Evolutionary conservation across 257 asterid species (phyloP), one percentile per base, ranked within the genome.

Genomic region (Sherardia arvensis): DNA sequence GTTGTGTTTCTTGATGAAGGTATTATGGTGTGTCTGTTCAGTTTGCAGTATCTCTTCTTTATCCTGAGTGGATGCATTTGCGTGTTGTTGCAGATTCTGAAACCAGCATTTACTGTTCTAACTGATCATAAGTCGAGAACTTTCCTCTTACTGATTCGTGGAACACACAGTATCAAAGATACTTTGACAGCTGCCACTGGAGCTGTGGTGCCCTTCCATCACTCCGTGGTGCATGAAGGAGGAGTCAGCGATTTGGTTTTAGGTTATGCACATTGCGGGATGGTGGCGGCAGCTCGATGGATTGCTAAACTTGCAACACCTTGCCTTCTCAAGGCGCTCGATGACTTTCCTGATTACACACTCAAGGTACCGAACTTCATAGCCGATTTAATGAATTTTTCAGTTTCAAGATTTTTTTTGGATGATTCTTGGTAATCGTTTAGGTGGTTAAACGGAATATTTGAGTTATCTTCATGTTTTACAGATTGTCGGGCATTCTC

Each of bases 211-310:
- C 99, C 99, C 7, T 93, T 93, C 71, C 99, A 93, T 84, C 99
- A 93, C 72, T 73, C 97, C 1, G 88, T 93, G 60, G 87, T 93
- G 67, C 82, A 80, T 43, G 97, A 82, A 67, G 95, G 94, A 69
- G 99, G 99, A 56, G 90, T 93, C 47, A 85, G 87, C 83, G 79
- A 93, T 78, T 78, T 93, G 78, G 95, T 87, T 69, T 81, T 93
- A 66, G 99, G 99, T 55, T 93, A 93, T 72, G 99, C 99, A 3
- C 99, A 93, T 72, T 80, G 99, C 72, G 99, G 99, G 61, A 93
- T 93, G 99, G 99, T 87, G 72, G 99, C 99, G 57, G 99, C 99
- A 54, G 99, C 99, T 69, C 79, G 99, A 40, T 93, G 99, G 97
- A 93, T 90, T 64, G 96, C 99, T 14, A 93, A 90, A 79, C 96